Percentiles rank a stretch among this genome's conserved stretches.
phyloP scores from a whole-genome alignment of 345 rosid genomes.

The Euclidium syriacum region DNA sequence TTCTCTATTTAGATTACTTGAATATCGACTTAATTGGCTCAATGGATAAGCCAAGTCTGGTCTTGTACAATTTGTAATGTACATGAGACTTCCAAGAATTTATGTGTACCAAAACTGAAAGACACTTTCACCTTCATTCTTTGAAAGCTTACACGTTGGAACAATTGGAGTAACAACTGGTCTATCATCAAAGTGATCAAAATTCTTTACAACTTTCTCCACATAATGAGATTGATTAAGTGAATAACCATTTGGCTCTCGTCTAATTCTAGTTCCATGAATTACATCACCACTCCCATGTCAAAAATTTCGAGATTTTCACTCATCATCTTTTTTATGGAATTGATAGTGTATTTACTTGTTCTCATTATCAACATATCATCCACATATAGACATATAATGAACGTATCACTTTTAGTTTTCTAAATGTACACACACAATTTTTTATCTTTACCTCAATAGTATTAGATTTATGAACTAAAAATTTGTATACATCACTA shows the following conservation, averaged over 20 bases:
- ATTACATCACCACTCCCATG: background rate
- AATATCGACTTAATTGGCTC: background rate
- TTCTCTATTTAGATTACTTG: background rate
- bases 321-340: background rate
- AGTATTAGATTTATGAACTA: background rate
- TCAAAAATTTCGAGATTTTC: background rate
- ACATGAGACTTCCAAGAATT: background rate
- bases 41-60: background rate
- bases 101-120: background rate
- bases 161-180: background rate
- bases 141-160: background rate
- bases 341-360: background rate
- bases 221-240: background rate
- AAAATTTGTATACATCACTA: background rate
- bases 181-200: background rate
- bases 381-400: conserved; percentile 1
- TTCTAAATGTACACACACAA: background rate
- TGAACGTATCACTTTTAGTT: background rate
- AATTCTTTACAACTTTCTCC: background rate
- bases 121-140: background rate
- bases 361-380: background rate
- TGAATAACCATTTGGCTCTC: background rate
- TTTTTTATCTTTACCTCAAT: background rate
- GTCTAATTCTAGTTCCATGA: background rate
- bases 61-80: background rate